These are phyloP conservation scores for Beauveria pseudobassiana DNA, from an alignment of 2,329 filamentous ascomycete species.

Conservation along the genomic window DNA sequence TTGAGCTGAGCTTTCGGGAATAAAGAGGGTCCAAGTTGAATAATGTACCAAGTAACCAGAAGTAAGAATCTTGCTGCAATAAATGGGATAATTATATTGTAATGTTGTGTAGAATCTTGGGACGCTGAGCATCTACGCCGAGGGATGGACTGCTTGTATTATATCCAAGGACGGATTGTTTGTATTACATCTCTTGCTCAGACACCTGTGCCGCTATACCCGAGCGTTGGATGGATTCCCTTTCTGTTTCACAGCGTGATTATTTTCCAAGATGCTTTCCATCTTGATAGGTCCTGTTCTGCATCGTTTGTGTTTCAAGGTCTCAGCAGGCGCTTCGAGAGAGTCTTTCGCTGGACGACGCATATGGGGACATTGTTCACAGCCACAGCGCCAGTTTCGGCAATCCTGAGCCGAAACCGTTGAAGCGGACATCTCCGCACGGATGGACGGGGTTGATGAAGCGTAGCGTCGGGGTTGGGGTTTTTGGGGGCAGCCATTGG, in stretches of 20 bases:
- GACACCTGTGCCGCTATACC: not conserved
- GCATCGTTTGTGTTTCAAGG: not conserved
- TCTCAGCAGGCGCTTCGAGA: not conserved
- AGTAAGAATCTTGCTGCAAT: not conserved
- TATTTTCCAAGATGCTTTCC: too few species aligned
- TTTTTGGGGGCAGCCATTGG: not conserved
- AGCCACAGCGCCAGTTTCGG: slow-evolving; percentile 2
- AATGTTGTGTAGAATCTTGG: not conserved
- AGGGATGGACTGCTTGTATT: too few species aligned
- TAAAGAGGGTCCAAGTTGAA: not conserved
- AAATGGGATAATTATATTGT: not conserved
- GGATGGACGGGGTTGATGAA: not conserved
- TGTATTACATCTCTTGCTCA: not conserved
- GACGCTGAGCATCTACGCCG: too few species aligned
- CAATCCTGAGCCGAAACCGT: not conserved
- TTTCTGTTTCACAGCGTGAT: not conserved
- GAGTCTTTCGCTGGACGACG: not conserved
- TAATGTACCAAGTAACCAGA: not conserved
- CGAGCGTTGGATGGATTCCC: too few species aligned
- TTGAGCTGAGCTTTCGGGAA: not conserved
- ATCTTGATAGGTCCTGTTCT: not conserved
- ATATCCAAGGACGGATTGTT: not conserved
- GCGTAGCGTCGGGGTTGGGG: not conserved
- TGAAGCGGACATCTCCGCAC: not conserved
- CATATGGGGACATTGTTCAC: not conserved